phyloP scores from a whole-genome alignment of 352 stramenopile genomes.

The Phytopythium cucurbitacearum region DNA sequence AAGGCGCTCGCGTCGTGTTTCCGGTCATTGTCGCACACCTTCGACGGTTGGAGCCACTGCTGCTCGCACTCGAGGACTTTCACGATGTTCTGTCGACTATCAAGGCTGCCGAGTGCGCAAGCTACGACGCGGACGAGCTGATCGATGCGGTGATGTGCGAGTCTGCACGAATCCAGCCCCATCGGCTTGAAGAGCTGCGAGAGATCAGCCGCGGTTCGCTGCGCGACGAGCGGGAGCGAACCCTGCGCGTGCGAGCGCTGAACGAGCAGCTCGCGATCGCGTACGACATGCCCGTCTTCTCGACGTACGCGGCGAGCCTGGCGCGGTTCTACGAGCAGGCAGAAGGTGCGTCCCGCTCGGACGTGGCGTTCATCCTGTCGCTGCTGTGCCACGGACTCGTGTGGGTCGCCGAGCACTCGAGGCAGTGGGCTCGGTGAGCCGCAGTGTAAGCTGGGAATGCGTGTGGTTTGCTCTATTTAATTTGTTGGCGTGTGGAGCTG shows the following conservation, averaged over 20 bases:
- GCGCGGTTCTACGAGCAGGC: conserved; percentile 74
- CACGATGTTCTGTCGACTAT: conserved; percentile 69
- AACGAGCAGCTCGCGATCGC: conserved; percentile 65
- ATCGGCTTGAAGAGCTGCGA: conserved; percentile 37
- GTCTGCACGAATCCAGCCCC: conserved; percentile 27
- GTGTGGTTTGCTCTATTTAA: conserved; percentile 23
- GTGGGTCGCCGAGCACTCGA: conserved; percentile 77
- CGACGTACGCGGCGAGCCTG: conserved; percentile 53
- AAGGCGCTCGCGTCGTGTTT: conserved; percentile 81
- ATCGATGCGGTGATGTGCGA: conserved; percentile 44
- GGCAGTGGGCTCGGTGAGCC: conserved; percentile 30
- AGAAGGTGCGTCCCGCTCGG: conserved; percentile 59
- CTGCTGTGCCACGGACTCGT: conserved; percentile 79
- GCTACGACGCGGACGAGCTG: conserved; percentile 63
- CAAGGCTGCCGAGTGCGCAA: conserved; percentile 59
- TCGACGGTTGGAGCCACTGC: conserved; percentile 41
- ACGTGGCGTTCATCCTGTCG: conserved; percentile 76
- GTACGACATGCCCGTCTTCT: conserved; percentile 79
- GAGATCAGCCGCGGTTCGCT: conserved; percentile 55
- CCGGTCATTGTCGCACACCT: conserved; percentile 79
- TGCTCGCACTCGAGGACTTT: conserved; percentile 58
- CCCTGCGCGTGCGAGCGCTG: conserved; percentile 50
- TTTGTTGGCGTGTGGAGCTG: conserved; percentile 12
- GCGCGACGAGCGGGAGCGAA: conserved; percentile 64
- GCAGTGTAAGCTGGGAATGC: not conserved